Conservation (phyloP, 495 filamentous ascomycete genomes). For the Aspergillus cavernicola region DNA sequence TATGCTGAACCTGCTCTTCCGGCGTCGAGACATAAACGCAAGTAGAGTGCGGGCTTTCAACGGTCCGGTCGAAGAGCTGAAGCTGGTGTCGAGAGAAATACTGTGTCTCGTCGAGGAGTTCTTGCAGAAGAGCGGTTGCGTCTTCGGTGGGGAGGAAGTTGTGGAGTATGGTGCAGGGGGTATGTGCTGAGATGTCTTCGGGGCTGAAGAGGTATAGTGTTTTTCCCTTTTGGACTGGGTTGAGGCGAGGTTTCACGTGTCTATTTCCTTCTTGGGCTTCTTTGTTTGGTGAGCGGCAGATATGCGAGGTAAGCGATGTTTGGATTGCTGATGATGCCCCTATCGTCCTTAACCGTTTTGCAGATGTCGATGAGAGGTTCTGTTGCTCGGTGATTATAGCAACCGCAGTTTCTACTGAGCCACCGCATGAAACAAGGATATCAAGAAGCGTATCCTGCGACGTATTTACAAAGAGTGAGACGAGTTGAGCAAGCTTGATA, state of each 20-base stretch:
- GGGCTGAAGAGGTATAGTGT: slow-evolving; percentile 81
- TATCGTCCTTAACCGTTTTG: slow-evolving; percentile 23
- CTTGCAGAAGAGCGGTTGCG: slow-evolving; percentile 68
- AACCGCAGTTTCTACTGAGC: slow-evolving; percentile 64
- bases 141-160: slow-evolving; percentile 74
- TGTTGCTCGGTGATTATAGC: slow-evolving; percentile 43
- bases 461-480: slow-evolving; percentile 65
- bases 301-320: slow-evolving; percentile 45
- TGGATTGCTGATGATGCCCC: slow-evolving; percentile 25
- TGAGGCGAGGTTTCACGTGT: slow-evolving; percentile 33
- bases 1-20: slow-evolving; percentile 59
- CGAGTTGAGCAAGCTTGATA: slow-evolving; percentile 77
- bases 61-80: slow-evolving; percentile 80
- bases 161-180: slow-evolving; percentile 86
- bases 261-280: slow-evolving; percentile 20
- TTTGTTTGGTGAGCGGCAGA: slow-evolving; percentile 24
- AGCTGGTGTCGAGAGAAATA: slow-evolving; percentile 72
- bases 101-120: slow-evolving; percentile 72
- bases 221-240: slow-evolving; percentile 63
- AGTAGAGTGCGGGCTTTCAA: slow-evolving; percentile 74
- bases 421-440: slow-evolving; percentile 69
- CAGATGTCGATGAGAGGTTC: slow-evolving; percentile 18
- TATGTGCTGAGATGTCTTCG: slow-evolving; percentile 70
- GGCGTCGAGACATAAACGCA: slow-evolving; percentile 73
- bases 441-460: slow-evolving; percentile 70